These are phyloP conservation scores for Fusarium irregulare DNA, from an alignment of 2,329 filamentous ascomycete species.

Conservation along the genomic window DNA sequence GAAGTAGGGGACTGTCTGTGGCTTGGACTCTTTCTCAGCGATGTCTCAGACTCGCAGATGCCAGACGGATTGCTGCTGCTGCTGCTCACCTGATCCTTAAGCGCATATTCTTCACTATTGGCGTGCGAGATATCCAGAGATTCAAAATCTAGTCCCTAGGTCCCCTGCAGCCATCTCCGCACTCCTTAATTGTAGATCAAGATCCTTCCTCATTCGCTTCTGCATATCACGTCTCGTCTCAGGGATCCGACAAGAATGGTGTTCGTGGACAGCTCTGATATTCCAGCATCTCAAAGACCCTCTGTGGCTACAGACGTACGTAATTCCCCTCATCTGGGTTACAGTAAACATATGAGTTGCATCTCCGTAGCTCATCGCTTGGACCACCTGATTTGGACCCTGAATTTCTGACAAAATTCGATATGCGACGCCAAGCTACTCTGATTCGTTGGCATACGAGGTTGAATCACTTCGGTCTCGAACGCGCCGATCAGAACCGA, in stretches of 20 bases:
- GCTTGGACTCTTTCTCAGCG: not conserved
- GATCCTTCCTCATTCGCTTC: conserved; percentile 2
- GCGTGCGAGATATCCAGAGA: not conserved
- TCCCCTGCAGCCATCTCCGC: conserved; percentile 1
- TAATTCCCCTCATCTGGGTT: conserved; percentile 8
- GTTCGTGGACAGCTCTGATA: not conserved
- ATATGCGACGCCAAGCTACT: conserved; percentile 15
- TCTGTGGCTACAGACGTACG: conserved; percentile 11
- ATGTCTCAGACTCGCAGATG: not conserved
- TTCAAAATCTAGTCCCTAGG: not conserved
- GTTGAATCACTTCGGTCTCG: conserved; percentile 22
- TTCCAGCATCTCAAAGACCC: conserved; percentile 8
- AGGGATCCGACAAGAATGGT: not conserved
- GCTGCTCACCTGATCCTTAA: not conserved
- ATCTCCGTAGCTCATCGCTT: conserved; percentile 25
- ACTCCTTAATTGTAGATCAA: not conserved
- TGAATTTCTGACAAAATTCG: conserved; percentile 29
- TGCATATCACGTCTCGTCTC: not conserved
- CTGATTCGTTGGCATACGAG: conserved; percentile 13
- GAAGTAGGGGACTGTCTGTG: not conserved
- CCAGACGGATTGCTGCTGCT: not conserved
- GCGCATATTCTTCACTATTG: not conserved
- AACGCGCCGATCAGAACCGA: conserved; percentile 23
- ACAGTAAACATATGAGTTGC: conserved; percentile 15
- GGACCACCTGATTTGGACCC: conserved; percentile 37